Evolutionary conservation across 345 rosid genomes (phyloP), one percentile per base, ranked within the genome.

Genomic region (Raphanus sativus): DNA sequence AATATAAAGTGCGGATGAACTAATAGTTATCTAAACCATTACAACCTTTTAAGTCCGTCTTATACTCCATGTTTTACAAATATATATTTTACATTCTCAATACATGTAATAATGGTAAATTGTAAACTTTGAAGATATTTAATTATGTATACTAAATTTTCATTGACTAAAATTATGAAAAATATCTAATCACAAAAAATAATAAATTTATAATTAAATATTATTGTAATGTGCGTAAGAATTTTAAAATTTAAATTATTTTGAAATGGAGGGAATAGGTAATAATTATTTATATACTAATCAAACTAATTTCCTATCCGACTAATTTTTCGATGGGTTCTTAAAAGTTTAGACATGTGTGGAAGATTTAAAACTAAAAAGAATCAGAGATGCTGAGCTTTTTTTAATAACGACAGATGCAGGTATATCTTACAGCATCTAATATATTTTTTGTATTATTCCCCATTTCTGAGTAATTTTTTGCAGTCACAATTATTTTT

Each of bases 401-500:
- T 62, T 62, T 62, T 69, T 25, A 0, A 54, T 42, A 56, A 58
- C 9, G 52, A 36, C 52, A 48, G 24, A 59, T 71, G 81, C 77
- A 59, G 62, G 73, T 64, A 45, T 61, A 58, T 72, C 74, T 61
- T 61, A 55, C 69, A 78, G 59, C 81, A 73, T 78, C 74, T 38
- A 67, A 62, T 52, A 28, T 21, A 21, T 21, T 21, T 62, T 73
- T 67, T 78, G 74, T 67, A 60, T n/a, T 78, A 34, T 73, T 66
- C 69, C 48, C 74, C 21, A 61, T 73, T 78, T 78, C 58, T 78
- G 64, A 3, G 58, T 45, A 33, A 32, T 42, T 64, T 34, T 64
- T 34, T 64, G 77, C 69, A 78, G 77, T 78, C 77, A 34, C 73
- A 34, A 61, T 67, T 52, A 67, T 78, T 50, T 78, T 78, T 78